Evolutionary conservation across 129 eudicot genomes (phyloP).

Genomic region (Glebionis coronaria): DNA sequence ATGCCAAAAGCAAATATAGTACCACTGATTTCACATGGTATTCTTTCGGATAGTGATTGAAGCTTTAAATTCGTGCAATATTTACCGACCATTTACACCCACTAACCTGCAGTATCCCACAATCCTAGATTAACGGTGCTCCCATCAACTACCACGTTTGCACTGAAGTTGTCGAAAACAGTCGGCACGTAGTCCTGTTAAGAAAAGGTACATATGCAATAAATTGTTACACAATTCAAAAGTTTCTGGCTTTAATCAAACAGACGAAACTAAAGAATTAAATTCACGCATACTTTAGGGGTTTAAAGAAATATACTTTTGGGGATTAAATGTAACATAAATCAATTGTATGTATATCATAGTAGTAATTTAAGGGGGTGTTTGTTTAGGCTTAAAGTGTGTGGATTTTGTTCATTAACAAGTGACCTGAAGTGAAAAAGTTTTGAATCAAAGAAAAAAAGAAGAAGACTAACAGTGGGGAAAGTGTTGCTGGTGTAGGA

Average conservation of each 20-base stretch:
- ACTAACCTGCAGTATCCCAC: constrained; percentile 85
- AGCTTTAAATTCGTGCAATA: constrained; percentile 15
- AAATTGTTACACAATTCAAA: constrained; percentile 5
- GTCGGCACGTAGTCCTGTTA: constrained; percentile 80
- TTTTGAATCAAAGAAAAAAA: background rate
- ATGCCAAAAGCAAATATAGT: too few species aligned
- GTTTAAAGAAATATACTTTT: too few species aligned
- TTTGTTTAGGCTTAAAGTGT: too few species aligned
- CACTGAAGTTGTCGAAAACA: constrained; percentile 84
- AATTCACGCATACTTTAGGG: too few species aligned
- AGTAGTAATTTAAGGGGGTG: too few species aligned
- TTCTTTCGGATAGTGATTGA: constrained; percentile 13
- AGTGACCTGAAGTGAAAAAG: background rate
- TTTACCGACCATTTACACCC: constrained; percentile 3
- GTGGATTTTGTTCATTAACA: background rate
- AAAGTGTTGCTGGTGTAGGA: constrained; percentile 95
- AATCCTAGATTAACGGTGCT: constrained; percentile 72
- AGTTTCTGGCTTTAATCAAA: too few species aligned
- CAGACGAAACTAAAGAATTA: too few species aligned
- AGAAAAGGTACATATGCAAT: constrained; percentile 6
- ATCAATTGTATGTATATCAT: too few species aligned
- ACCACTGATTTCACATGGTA: background rate
- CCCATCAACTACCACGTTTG: constrained; percentile 79
- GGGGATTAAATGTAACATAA: too few species aligned
- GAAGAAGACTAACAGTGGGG: constrained; percentile 53